Evolutionary conservation across 2,329 filamentous ascomycete genomes (phyloP).

Genomic region (Aspergillus japonicus): DNA sequence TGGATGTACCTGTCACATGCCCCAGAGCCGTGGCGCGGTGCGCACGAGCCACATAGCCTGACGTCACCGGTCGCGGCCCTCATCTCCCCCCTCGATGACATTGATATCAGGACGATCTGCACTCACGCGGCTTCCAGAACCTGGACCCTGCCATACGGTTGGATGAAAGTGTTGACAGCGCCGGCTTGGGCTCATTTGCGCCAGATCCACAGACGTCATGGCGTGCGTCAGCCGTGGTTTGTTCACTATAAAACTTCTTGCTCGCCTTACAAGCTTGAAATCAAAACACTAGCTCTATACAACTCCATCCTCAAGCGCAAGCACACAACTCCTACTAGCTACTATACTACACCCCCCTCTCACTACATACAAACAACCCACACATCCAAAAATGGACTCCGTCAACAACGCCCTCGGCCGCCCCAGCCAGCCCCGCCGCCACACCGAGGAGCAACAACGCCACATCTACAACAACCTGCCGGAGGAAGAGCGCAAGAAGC

Average conservation of each 20-base stretch:
- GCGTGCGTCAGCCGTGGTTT: not conserved
- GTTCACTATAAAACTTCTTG: not conserved
- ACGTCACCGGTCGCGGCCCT: not conserved
- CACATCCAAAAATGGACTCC: not conserved
- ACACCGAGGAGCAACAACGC: slow-evolving; percentile 22
- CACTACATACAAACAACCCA: too few relatives aligned
- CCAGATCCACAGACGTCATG: not conserved
- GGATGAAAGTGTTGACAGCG: not conserved
- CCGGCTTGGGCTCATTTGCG: not conserved
- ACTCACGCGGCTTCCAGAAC: not conserved
- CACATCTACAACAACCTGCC: slow-evolving; percentile 21
- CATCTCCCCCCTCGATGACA: not conserved
- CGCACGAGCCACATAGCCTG: not conserved
- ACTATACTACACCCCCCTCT: too few relatives aligned
- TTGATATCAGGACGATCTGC: not conserved
- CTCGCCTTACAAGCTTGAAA: not conserved
- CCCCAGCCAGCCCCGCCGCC: slow-evolving; percentile 1
- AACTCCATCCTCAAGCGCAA: not conserved
- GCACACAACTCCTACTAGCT: not conserved
- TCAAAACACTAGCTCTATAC: not conserved
- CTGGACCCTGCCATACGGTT: not conserved
- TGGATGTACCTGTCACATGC: not conserved
- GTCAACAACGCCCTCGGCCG: slow-evolving; percentile 1
- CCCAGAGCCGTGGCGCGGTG: not conserved
- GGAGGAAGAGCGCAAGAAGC: slow-evolving; percentile 19